A percentile compares a stretch with the other conserved stretches of the same genome.
Evolutionary conservation across 1,284 basidiomycete genomes (phyloP).

Genomic region (Trametes sp.): DNA sequence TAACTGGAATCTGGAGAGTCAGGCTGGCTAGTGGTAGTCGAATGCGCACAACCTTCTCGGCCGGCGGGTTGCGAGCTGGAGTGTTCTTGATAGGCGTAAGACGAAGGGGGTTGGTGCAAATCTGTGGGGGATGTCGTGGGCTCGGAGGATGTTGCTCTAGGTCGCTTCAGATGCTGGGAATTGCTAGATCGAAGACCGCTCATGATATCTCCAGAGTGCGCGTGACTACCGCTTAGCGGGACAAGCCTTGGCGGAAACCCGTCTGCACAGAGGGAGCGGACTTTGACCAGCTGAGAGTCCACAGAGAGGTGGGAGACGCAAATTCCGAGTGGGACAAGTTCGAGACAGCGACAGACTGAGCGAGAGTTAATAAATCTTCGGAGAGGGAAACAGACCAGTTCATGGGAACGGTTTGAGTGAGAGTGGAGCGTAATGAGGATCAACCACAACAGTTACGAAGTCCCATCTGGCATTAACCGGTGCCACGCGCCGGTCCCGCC

Average conservation of each 20-base stretch:
- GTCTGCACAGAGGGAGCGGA: neutral
- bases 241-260: neutral
- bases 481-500: constrained; percentile 1
- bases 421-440: neutral
- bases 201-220: neutral
- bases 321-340: neutral
- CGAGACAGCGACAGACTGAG: neutral
- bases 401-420: neutral
- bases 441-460: neutral
- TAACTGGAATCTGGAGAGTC: neutral
- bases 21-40: neutral
- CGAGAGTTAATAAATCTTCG: neutral
- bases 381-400: neutral
- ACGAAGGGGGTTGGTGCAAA: neutral
- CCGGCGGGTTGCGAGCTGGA: neutral
- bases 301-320: neutral
- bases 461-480: neutral
- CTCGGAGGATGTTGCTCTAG: constrained; percentile 1
- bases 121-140: neutral
- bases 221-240: neutral
- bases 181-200: neutral
- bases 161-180: neutral
- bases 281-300: neutral
- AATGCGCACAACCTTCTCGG: neutral
- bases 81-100: neutral